Percentiles rank a stretch among this genome's conserved stretches.
These are phyloP conservation scores for Rhododendron griersonianum DNA, from an alignment of 148 eudicot genomes.

Conservation along the genomic window DNA sequence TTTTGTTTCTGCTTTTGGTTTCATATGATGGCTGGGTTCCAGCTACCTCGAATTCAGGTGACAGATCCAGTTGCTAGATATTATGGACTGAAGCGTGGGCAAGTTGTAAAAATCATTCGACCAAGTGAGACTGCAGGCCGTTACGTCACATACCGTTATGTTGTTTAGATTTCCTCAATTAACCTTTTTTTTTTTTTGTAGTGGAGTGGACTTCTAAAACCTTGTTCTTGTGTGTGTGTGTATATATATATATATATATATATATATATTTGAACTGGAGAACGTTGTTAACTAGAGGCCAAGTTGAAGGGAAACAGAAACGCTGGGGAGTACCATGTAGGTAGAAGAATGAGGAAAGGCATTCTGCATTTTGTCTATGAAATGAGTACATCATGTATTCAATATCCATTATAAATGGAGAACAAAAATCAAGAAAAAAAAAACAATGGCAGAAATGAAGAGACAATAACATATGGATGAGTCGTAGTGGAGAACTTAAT, in stretches of 20 bases:
- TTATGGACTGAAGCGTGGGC: slow-evolving; percentile 77
- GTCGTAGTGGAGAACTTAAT: too few species aligned
- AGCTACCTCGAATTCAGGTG: slow-evolving; percentile 80
- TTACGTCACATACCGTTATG: slow-evolving; percentile 38
- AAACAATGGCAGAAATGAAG: too few species aligned
- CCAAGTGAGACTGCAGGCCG: slow-evolving; percentile 69
- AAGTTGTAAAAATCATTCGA: slow-evolving; percentile 79
- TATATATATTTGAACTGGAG: too few species aligned
- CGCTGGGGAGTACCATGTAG: too few species aligned
- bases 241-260: too few species aligned
- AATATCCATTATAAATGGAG: too few species aligned
- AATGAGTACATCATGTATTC: too few species aligned
- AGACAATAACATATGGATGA: too few species aligned
- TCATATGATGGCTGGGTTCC: slow-evolving; percentile 9
- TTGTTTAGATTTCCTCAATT: slow-evolving; percentile 11
- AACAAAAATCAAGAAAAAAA: too few species aligned
- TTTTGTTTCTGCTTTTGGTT: background rate
- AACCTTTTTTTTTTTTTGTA: background rate
- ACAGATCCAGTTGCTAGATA: slow-evolving; percentile 79
- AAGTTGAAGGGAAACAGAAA: background rate
- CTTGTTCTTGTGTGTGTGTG: background rate
- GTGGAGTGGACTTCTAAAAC: background rate
- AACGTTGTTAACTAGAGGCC: background rate
- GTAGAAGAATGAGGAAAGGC: too few species aligned
- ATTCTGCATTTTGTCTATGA: too few species aligned